Percentiles rank a stretch among this genome's conserved stretches.
Conservation (phyloP, 352 stramenopile genomes). For the Globisporangium uncinulatum region DNA sequence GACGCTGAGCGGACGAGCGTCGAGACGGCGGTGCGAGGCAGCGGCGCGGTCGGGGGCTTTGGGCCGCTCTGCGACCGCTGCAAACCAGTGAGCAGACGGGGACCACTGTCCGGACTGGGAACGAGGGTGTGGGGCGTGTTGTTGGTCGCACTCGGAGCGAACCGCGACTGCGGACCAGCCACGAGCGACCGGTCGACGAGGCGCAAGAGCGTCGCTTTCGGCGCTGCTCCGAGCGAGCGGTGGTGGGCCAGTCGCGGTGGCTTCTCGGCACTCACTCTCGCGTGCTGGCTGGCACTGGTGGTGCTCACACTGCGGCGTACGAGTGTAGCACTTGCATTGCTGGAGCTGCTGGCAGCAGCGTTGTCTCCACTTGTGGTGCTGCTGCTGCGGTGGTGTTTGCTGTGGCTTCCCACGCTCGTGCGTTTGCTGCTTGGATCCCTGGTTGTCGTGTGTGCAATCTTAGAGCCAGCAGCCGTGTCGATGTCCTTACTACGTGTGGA, state of each 20-base stretch:
- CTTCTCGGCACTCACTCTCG: conserved; percentile 3
- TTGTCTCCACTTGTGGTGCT: neutral
- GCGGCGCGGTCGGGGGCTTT: neutral
- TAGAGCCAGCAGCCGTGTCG: neutral
- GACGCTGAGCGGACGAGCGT: conserved; percentile 10
- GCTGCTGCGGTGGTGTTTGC: conserved; percentile 5
- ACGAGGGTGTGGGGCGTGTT: conserved; percentile 6
- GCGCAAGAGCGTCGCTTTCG: conserved; percentile 21
- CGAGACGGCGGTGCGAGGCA: conserved; percentile 8
- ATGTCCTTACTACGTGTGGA: conserved; percentile 9
- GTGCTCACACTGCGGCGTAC: conserved; percentile 4
- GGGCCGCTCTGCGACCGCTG: neutral
- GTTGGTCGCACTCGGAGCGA: conserved; percentile 13
- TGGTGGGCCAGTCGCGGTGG: conserved; percentile 10
- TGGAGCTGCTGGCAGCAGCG: neutral
- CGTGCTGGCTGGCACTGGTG: neutral
- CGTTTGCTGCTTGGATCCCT: conserved; percentile 7
- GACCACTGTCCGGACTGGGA: neutral
- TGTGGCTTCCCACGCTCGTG: conserved; percentile 17
- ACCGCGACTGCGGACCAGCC: conserved; percentile 12
- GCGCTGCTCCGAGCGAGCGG: conserved; percentile 9
- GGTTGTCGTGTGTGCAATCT: neutral
- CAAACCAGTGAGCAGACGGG: neutral
- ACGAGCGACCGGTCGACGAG: conserved; percentile 25
- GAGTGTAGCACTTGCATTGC: neutral